Percentiles rank a stretch among this genome's conserved stretches.
phyloP scores from a whole-genome alignment of 2,329 filamentous ascomycete genomes.

The Nemania bipapillata region DNA sequence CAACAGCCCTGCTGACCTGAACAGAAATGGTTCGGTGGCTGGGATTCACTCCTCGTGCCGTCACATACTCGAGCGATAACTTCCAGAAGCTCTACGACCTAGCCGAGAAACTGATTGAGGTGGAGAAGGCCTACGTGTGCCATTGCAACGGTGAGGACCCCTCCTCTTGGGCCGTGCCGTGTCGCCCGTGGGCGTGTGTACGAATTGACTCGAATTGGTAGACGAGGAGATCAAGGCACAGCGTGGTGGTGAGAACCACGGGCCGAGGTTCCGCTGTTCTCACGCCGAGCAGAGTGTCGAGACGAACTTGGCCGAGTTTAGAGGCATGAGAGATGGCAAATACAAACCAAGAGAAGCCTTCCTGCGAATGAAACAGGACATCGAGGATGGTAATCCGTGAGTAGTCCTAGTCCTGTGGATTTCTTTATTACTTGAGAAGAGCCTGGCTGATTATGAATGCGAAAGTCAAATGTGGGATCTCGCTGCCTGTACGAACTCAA shows the following conservation, averaged over 20 bases:
- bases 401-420: not conserved
- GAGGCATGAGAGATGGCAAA: conserved; percentile 89
- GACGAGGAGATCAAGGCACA: conserved; percentile 86
- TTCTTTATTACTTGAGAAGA: not conserved
- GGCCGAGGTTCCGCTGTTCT: conserved; percentile 79
- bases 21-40: conserved; percentile 85
- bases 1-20: not conserved
- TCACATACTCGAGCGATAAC: conserved; percentile 91
- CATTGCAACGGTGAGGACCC: conserved; percentile 72
- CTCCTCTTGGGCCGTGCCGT: not conserved
- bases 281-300: conserved; percentile 80
- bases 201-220: conserved; percentile 39
- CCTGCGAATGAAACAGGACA: conserved; percentile 84
- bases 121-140: conserved; percentile 83
- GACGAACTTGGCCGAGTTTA: conserved; percentile 82
- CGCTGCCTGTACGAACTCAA: conserved; percentile 68
- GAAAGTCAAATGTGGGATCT: conserved; percentile 82
- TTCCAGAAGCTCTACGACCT: conserved; percentile 89
- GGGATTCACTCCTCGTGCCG: conserved; percentile 78
- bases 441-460: not conserved
- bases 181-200: not conserved
- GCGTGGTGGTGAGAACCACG: conserved; percentile 78
- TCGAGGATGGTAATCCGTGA: conserved; percentile 66
- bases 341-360: conserved; percentile 86
- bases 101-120: conserved; percentile 82